Evolutionary conservation across 331 rosid species (phyloP), one percentile per base, ranked within the genome.

Genomic region (Arachis monticola): DNA sequence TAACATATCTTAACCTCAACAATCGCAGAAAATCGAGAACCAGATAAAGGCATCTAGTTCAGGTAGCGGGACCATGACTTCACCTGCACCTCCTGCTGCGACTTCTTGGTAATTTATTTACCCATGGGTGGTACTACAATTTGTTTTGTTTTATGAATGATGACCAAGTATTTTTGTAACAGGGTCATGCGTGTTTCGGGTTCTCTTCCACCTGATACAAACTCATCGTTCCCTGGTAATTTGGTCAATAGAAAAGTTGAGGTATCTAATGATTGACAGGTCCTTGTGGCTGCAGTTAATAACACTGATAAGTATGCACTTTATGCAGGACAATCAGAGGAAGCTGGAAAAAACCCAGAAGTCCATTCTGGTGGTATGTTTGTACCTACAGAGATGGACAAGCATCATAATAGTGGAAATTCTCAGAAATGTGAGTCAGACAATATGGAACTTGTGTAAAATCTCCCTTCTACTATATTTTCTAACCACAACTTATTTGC

Each of bases 161-260:
- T 85, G 66, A 80, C 22, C 38, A 53, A 52, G 68, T 70, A 6
- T 67, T 4, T 4, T 72, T 74, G 44, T 66, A 44, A 10, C 45
- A 85, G 87, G 89, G 87, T 75, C 56, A 83, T 74, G 77, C 53
- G 85, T 35, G 89, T 80, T 4, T 82, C 89, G 64, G 84, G 87
- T 50, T 65, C 27, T 66, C 64, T 80, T 44, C 79, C 68, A 56
- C 83, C 62, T 17, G 77, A 73, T 56, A n/a, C 79, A 48, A 70
- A 55, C 58, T 56, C 72, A 46, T 56, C 65, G 11, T n/a, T 59
- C 61, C 74, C 83, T 69, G 74, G 60, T 48, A 61, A 64, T 73
- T 57, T 64, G 10, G 57, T 71, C 35, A 59, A 69, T 70, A 65
- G 80, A 60, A 80, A 73, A 65, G 64, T 41, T 60, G 86, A 72